Evolutionary conservation across 306 rosid species (phyloP).

Genomic region (Delonix regia): DNA sequence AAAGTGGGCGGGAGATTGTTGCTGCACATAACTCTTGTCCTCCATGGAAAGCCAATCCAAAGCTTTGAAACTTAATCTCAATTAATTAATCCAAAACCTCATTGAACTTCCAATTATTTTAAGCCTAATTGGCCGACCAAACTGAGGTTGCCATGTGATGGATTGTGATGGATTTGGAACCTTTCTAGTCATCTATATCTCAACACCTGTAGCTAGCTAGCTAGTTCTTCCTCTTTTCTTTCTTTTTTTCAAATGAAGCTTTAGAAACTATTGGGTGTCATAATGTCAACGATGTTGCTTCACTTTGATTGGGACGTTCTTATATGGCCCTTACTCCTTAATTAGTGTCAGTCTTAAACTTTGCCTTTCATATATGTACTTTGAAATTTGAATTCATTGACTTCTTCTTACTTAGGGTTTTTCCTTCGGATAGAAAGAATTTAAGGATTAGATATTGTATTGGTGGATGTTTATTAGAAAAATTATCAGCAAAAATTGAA

Average conservation of each 20-base stretch:
- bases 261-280: constrained; percentile 28
- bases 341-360: constrained; percentile 31
- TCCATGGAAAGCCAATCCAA: constrained; percentile 65
- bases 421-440: background rate
- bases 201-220: constrained; percentile 33
- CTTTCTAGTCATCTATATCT: constrained; percentile 57
- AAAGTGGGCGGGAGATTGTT: constrained; percentile 47
- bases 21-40: constrained; percentile 65
- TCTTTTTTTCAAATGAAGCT: constrained; percentile 24
- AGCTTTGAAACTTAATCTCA: constrained; percentile 40
- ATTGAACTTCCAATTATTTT: constrained; percentile 56
- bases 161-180: constrained; percentile 80
- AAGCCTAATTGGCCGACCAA: constrained; percentile 68
- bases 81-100: constrained; percentile 48
- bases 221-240: constrained; percentile 23
- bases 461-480: too few relatives aligned
- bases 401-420: constrained; percentile 6
- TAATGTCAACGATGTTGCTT: constrained; percentile 60
- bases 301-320: constrained; percentile 25
- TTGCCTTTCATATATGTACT: constrained; percentile 20
- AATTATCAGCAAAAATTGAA: too few relatives aligned
- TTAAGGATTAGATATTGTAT: background rate
- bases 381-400: constrained; percentile 33
- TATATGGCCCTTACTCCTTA: background rate
- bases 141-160: constrained; percentile 71